phyloP scores from a whole-genome alignment of 2,329 filamentous ascomycete genomes.

The Whalleya microplaca region DNA sequence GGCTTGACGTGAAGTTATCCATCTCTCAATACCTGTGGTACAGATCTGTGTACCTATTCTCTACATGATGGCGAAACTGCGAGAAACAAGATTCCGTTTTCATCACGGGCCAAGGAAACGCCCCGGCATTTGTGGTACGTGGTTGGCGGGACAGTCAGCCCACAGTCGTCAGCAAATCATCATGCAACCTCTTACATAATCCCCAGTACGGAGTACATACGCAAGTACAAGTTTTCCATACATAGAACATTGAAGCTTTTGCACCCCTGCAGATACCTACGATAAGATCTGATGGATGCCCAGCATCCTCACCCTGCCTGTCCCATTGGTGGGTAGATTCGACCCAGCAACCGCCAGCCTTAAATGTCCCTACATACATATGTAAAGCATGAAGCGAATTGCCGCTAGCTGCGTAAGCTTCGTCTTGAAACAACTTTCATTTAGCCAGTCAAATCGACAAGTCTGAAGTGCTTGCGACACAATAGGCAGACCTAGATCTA shows the following conservation, averaged over 20 bases:
- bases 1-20: too few species aligned
- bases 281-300: not conserved
- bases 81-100: not conserved
- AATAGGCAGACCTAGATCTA: too few species aligned
- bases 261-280: not conserved
- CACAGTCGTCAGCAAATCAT: not conserved
- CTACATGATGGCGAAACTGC: not conserved
- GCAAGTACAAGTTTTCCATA: too few species aligned
- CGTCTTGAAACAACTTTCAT: not conserved
- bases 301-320: not conserved
- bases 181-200: not conserved
- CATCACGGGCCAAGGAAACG: not conserved
- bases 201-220: too few species aligned
- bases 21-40: too few species aligned
- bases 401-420: too few species aligned
- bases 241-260: not conserved
- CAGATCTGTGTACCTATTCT: too few species aligned
- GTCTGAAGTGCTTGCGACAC: not conserved
- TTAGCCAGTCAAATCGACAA: not conserved
- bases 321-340: not conserved
- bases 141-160: constrained; percentile 22
- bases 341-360: constrained; percentile 2
- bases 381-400: too few species aligned
- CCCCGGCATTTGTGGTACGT: constrained; percentile 2
- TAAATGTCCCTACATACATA: too few species aligned